These are phyloP conservation scores for Centaurea solstitialis DNA, from an alignment of 129 eudicot genomes.

Conservation along the genomic window DNA sequence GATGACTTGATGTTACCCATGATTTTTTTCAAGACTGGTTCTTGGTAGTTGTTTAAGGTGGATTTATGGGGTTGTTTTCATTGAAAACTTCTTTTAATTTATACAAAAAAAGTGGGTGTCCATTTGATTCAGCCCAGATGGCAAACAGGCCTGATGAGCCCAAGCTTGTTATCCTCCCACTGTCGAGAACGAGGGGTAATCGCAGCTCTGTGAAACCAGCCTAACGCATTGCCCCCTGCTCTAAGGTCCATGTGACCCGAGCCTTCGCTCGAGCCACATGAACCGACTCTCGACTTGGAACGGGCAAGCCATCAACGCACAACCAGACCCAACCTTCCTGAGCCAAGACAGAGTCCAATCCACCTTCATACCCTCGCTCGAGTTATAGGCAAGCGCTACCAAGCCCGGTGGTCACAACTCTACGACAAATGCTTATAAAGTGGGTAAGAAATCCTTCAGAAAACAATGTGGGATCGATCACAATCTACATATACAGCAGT, in stretches of 20 bases:
- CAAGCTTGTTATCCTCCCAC: conserved; percentile 4
- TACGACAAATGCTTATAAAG: neutral
- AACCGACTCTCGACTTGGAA: neutral
- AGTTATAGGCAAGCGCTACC: neutral
- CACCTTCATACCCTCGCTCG: neutral
- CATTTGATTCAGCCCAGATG: neutral
- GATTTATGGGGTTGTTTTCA: too few species aligned
- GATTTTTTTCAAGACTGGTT: too few species aligned
- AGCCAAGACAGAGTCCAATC: neutral
- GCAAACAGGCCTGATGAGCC: neutral
- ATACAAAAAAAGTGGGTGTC: neutral
- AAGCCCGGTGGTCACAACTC: neutral
- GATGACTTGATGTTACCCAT: too few species aligned
- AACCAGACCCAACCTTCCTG: neutral
- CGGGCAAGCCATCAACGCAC: neutral
- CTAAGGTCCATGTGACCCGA: neutral
- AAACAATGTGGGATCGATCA: neutral
- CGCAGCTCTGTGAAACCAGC: conserved; percentile 1
- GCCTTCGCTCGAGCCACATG: neutral
- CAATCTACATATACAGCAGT: too few species aligned
- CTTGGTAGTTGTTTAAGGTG: too few species aligned
- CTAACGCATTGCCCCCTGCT: neutral
- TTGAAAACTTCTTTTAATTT: too few species aligned
- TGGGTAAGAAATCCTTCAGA: neutral
- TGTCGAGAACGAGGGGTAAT: neutral